Percentiles rank a stretch among this genome's conserved stretches.
Conservation (phyloP, 2,329 filamentous ascomycete genomes). For the Aureobasidium subglaciale region DNA sequence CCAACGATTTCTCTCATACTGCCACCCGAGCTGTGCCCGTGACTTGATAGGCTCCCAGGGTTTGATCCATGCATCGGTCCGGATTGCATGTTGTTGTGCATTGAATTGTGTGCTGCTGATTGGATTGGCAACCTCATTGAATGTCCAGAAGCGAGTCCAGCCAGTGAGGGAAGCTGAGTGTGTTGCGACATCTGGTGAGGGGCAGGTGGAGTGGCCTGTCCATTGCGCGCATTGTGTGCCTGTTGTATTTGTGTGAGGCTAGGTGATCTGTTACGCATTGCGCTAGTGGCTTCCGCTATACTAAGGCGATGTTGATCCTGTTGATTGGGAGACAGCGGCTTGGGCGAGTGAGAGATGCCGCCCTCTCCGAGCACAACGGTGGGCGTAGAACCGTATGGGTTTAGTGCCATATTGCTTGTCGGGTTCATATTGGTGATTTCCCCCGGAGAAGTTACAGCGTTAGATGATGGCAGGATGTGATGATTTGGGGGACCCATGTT, state of each 20-base stretch:
- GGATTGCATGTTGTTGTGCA: constrained; percentile 15
- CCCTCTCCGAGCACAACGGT: constrained; percentile 60
- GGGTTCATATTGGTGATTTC: constrained; percentile 32
- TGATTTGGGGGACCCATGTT: constrained; percentile 32
- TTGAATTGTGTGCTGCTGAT: not conserved
- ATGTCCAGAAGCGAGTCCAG: constrained; percentile 31
- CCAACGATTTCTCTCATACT: constrained; percentile 61
- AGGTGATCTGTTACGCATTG: constrained; percentile 56
- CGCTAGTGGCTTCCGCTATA: constrained; percentile 35
- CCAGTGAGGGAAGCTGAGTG: constrained; percentile 30
- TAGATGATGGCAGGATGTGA: constrained; percentile 25
- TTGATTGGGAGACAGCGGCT: constrained; percentile 66
- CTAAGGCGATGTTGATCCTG: constrained; percentile 46
- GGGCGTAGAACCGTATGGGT: constrained; percentile 18
- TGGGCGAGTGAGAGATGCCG: constrained; percentile 76
- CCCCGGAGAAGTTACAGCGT: constrained; percentile 28
- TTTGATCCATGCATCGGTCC: constrained; percentile 39
- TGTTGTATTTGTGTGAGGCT: constrained; percentile 60
- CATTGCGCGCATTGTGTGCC: constrained; percentile 54
- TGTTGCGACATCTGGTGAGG: constrained; percentile 34
- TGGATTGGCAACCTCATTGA: constrained; percentile 22
- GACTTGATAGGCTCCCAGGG: constrained; percentile 44
- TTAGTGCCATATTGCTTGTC: constrained; percentile 28
- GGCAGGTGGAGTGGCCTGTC: constrained; percentile 49
- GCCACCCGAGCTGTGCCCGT: constrained; percentile 49